Evolutionary conservation across 164 flowering plant species (phyloP).

Genomic region (Houttuynia cordata): DNA sequence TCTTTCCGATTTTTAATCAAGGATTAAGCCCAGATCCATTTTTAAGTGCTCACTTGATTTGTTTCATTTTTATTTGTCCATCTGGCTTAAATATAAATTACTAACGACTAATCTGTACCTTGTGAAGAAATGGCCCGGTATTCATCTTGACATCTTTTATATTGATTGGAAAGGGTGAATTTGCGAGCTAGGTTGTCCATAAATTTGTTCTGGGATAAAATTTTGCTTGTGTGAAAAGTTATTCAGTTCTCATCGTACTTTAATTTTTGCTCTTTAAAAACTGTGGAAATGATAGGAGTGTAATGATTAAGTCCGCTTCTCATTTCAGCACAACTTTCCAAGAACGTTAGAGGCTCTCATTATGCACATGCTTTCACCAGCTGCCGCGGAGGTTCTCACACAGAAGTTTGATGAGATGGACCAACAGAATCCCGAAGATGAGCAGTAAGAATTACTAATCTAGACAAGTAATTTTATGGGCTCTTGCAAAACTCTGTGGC

Average conservation of each 20-base stretch:
- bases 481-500: neutral
- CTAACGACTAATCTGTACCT: too few relatives aligned
- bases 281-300: neutral
- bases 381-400: conserved; percentile 85
- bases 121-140: too few relatives aligned
- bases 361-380: conserved; percentile 79
- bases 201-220: too few relatives aligned
- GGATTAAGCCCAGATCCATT: too few relatives aligned
- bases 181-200: too few relatives aligned
- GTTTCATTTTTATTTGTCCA: too few relatives aligned
- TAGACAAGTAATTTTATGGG: neutral
- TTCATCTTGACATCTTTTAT: too few relatives aligned
- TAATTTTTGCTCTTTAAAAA: too few relatives aligned
- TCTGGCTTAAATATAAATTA: too few relatives aligned
- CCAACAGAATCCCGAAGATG: conserved; percentile 37
- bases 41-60: too few relatives aligned
- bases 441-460: conserved; percentile 31
- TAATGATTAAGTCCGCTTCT: neutral
- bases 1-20: too few relatives aligned
- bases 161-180: too few relatives aligned
- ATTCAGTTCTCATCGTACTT: neutral
- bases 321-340: conserved; percentile 70
- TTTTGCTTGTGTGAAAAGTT: neutral
- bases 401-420: conserved; percentile 91
- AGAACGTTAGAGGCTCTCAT: conserved; percentile 85